phyloP scores from a whole-genome alignment of 2,329 filamentous ascomycete genomes.

The Dichotomopilus funicola region DNA sequence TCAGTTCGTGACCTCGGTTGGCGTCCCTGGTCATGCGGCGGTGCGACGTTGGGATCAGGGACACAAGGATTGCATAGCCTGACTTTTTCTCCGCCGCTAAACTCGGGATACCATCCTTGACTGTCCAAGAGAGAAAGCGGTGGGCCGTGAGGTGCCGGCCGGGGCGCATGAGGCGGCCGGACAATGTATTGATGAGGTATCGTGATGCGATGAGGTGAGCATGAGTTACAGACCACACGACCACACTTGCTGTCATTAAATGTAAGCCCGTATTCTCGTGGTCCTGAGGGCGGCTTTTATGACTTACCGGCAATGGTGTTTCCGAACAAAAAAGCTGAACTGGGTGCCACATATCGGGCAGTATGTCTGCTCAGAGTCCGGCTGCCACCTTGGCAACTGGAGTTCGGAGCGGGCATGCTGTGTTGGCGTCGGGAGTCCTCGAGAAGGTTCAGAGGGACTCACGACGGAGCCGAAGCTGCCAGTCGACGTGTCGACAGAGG shows the following conservation, averaged over 20 bases:
- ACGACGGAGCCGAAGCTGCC: not conserved
- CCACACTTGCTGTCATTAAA: constrained; percentile 67
- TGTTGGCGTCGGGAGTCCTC: not conserved
- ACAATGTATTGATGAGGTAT: constrained; percentile 93
- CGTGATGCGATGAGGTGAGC: constrained; percentile 90
- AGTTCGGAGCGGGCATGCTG: constrained; percentile 33
- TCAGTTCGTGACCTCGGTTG: constrained; percentile 40
- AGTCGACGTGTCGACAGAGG: not conserved
- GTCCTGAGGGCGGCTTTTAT: not conserved
- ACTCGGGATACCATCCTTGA: constrained; percentile 38
- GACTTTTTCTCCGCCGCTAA: constrained; percentile 51
- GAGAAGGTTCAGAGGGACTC: not conserved
- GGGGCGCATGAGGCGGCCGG: constrained; percentile 52
- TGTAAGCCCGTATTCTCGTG: not conserved
- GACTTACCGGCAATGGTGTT: constrained; percentile 78
- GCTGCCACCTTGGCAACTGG: constrained; percentile 74
- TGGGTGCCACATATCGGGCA: constrained; percentile 78
- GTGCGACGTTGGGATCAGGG: constrained; percentile 54
- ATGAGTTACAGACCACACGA: constrained; percentile 79
- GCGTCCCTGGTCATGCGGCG: constrained; percentile 37
- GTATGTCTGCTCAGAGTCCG: constrained; percentile 71
- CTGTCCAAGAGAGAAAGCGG: constrained; percentile 35
- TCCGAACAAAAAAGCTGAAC: constrained; percentile 80
- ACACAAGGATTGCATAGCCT: constrained; percentile 57
- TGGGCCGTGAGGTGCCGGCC: constrained; percentile 31